phyloP scores from a whole-genome alignment of 331 rosid species.

The Ulmus americana region DNA sequence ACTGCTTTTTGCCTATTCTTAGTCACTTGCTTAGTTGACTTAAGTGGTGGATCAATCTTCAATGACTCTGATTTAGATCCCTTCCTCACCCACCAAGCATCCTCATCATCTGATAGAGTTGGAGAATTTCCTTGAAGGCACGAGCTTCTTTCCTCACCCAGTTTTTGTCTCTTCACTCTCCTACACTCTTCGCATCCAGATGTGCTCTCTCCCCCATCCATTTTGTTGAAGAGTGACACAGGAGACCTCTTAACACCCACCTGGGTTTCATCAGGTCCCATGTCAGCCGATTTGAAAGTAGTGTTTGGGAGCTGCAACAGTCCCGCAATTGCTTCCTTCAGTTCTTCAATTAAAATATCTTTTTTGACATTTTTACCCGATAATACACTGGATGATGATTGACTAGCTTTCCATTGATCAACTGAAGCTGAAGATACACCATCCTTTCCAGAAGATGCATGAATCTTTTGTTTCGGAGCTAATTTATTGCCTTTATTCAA shows the following conservation, averaged over 20 bases:
- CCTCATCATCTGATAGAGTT: constrained; percentile 67
- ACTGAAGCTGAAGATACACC: constrained; percentile 34
- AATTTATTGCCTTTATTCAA: constrained; percentile 27
- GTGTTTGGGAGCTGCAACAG: constrained; percentile 62
- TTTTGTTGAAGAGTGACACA: constrained; percentile 41
- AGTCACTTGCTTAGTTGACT: constrained; percentile 63
- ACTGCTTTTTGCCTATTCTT: constrained; percentile 69
- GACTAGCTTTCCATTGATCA: constrained; percentile 46
- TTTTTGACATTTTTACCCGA: constrained; percentile 43
- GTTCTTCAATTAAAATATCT: constrained; percentile 52
- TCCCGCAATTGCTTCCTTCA: constrained; percentile 61
- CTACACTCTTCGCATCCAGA: constrained; percentile 98
- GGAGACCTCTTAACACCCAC: constrained; percentile 51
- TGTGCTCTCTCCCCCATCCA: constrained; percentile 62
- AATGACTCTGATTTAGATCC: constrained; percentile 62
- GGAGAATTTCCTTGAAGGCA: constrained; percentile 50
- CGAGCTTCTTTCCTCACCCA: constrained; percentile 64
- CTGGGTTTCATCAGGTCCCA: constrained; percentile 53
- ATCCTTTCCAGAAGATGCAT: constrained; percentile 44
- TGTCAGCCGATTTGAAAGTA: constrained; percentile 32
- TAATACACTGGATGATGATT: constrained; percentile 19
- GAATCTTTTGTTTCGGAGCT: constrained; percentile 37
- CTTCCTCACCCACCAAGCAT: constrained; percentile 89
- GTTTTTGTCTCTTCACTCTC: constrained; percentile 73
- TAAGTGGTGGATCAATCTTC: constrained; percentile 67